Conservation (phyloP, 805 yeast genomes). For the Ogataea kodamae region DNA sequence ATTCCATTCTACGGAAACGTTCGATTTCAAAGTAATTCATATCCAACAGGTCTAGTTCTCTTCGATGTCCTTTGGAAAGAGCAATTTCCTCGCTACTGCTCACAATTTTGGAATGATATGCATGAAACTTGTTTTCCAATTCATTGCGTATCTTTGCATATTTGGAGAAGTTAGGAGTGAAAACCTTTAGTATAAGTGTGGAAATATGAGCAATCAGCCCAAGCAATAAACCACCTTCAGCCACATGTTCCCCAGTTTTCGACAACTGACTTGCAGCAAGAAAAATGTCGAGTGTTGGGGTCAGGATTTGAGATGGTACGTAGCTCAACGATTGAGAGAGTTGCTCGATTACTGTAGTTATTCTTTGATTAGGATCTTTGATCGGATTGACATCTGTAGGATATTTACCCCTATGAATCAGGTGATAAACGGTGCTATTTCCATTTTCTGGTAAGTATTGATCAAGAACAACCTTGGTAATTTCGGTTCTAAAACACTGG, state of each 20-base stretch:
- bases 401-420: slow-evolving; percentile 44
- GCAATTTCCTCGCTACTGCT: slow-evolving; percentile 85
- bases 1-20: slow-evolving; percentile 69
- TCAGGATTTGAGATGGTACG: slow-evolving; percentile 77
- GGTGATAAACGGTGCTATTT: slow-evolving; percentile 69
- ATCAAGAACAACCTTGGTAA: slow-evolving; percentile 62
- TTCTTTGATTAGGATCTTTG: slow-evolving; percentile 76
- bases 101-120: slow-evolving; percentile 77
- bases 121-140: slow-evolving; percentile 80
- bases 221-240: slow-evolving; percentile 74
- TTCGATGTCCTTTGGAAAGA: slow-evolving; percentile 70
- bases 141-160: slow-evolving; percentile 71
- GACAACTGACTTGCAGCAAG: slow-evolving; percentile 78
- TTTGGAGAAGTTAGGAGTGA: slow-evolving; percentile 89
- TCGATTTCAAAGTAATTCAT: slow-evolving; percentile 77
- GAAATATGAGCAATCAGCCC: slow-evolving; percentile 81
- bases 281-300: slow-evolving; percentile 75
- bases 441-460: slow-evolving; percentile 68
- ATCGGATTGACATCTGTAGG: slow-evolving; percentile 32
- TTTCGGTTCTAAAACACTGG: slow-evolving; percentile 54
- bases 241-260: slow-evolving; percentile 59
- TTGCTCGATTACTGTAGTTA: slow-evolving; percentile 75
- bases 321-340: slow-evolving; percentile 68
- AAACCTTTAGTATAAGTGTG: slow-evolving; percentile 63
- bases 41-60: slow-evolving; percentile 77